Percentiles rank a stretch among this genome's conserved stretches.
Evolutionary conservation across 805 yeast species (phyloP).

Genomic region (Kodamaea kakaduensis): DNA sequence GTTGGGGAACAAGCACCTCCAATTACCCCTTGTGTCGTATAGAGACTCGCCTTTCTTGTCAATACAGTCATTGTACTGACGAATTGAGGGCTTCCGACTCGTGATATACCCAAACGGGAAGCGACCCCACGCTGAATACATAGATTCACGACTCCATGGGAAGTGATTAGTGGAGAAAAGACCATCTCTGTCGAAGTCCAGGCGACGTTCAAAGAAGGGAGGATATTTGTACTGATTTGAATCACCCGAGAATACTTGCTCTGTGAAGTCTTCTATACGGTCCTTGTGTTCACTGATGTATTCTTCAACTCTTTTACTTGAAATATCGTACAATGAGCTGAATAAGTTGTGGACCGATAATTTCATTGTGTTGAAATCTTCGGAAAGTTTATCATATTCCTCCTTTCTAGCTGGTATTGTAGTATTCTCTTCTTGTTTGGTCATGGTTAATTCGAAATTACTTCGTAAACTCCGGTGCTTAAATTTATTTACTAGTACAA

Average conservation of each 20-base stretch:
- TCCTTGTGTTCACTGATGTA: neutral
- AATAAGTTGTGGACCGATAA: constrained; percentile 1
- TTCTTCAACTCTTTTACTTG: constrained; percentile 3
- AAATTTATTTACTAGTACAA: no score
- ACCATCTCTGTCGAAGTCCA: neutral
- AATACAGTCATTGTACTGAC: constrained; percentile 60
- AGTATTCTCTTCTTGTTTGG: no score
- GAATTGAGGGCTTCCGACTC: constrained; percentile 54
- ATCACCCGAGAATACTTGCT: neutral
- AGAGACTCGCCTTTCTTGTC: constrained; percentile 63
- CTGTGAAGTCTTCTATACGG: neutral
- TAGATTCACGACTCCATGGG: no score
- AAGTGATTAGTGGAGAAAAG: no score
- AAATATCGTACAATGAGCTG: constrained; percentile 2
- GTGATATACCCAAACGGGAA: constrained; percentile 47
- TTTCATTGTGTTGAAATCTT: neutral
- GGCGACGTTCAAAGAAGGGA: constrained; percentile 18
- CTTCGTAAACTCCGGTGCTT: no score
- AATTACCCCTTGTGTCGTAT: constrained; percentile 83
- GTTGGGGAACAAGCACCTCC: constrained; percentile 87
- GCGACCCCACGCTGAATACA: constrained; percentile 1
- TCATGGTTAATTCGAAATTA: no score
- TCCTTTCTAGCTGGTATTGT: no score
- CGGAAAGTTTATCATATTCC: neutral
- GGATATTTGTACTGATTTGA: constrained; percentile 12